Evolutionary conservation across 2,329 filamentous ascomycete genomes (phyloP), one percentile per base, ranked within the genome.

Genomic region (Fusarium oxysporum): DNA sequence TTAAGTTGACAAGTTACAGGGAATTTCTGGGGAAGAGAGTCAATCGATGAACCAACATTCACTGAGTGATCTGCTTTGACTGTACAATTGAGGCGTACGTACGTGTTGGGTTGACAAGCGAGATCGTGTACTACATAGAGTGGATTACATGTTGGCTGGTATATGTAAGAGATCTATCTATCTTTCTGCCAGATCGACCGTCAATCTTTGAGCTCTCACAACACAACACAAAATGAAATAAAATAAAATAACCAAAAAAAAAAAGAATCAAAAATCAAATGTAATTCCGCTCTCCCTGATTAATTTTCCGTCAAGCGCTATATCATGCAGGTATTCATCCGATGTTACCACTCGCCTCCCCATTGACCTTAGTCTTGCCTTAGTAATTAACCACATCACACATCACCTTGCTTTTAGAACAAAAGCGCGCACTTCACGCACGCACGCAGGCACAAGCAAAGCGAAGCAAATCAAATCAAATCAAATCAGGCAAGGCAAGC

Each of bases 321-420:
- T 25, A 63, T 55, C 67, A 71, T 67, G 62, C 53, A 61, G 44
- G 63, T 43, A 70, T 64, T 70, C 61, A 73, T 73, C 70, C 70
- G 58, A 73, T 73, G 53, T 72, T 63, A 73, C 71, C 66, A 63
- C 54, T 69, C 65, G 30, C 65, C 65, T 69, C 66, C 66, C 55
- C 62, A 35, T 67, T 40, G 32, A 51, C 41, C 45, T 69, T 69
- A 69, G 66, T 69, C 40, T 54, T 65, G 33, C 53, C 67, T 61
- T 50, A 30, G 61, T 60, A 73, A 67, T 62, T 65, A 63, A 67
- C 58, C 58, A 62, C 54, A 47, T 66, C 61, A 50, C 65, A 59
- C 54, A 47, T 66, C 61, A 50, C 62, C 60, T 57, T 71, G 67
- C 44, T 57, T 64, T 35, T 28, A 44, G 30, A 48, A 16, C 55